Conservation (phyloP, 1,284 basidiomycete species). For the Cryptococcus neoformans region DNA sequence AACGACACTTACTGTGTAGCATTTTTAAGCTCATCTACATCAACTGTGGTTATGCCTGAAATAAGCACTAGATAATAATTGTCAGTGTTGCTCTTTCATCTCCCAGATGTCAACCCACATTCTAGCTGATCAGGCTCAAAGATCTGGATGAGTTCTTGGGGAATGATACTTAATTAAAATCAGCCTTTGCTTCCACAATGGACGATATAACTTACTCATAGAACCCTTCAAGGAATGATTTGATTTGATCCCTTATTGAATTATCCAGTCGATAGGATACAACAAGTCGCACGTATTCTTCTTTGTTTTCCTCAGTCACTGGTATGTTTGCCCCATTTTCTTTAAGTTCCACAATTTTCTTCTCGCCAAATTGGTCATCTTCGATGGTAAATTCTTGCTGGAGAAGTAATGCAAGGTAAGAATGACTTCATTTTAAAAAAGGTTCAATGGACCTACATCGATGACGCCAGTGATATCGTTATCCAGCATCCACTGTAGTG, state of each 20-base stretch:
- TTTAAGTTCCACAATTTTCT: conserved; percentile 80
- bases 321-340: conserved; percentile 73
- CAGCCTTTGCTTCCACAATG: conserved; percentile 55
- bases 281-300: conserved; percentile 87
- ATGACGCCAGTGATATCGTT: conserved; percentile 50
- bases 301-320: conserved; percentile 94
- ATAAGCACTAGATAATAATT: conserved; percentile 62
- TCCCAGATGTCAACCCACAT: conserved; percentile 44
- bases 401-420: conserved; percentile 1
- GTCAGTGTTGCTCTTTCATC: conserved; percentile 15
- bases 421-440: background rate
- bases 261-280: conserved; percentile 82
- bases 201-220: conserved; percentile 60
- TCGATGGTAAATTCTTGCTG: conserved; percentile 52
- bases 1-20: conserved; percentile 52
- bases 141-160: conserved; percentile 52
- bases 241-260: conserved; percentile 95
- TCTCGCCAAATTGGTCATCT: conserved; percentile 74
- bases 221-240: conserved; percentile 85
- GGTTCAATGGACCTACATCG: conserved; percentile 26
- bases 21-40: conserved; percentile 97
- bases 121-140: conserved; percentile 99
- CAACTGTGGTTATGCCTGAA: conserved; percentile 96
- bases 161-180: conserved; percentile 55
- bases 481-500: conserved; percentile 51